Conservation (phyloP, 2,329 filamentous ascomycete species). For the Talaromyces piceae region DNA sequence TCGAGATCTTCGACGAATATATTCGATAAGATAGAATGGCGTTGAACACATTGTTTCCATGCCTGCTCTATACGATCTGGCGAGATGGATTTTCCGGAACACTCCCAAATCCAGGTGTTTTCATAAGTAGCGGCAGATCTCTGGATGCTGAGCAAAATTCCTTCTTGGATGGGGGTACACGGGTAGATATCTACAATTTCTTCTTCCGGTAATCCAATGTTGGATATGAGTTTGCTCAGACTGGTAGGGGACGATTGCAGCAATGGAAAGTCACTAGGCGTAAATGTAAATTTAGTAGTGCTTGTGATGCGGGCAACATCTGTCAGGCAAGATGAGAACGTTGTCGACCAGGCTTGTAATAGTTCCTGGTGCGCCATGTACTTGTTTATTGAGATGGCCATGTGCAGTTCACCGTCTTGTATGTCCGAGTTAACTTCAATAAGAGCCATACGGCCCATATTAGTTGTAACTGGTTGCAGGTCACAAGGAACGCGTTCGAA, state of each 20-base stretch:
- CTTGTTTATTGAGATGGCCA: neutral
- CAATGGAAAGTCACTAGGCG: neutral
- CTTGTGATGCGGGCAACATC: neutral
- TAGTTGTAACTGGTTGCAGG: neutral
- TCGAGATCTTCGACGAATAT: neutral
- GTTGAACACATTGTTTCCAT: neutral
- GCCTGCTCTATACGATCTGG: neutral
- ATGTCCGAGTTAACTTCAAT: neutral
- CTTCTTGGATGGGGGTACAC: slow-evolving; percentile 38
- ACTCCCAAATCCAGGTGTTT: neutral
- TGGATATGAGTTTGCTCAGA: neutral
- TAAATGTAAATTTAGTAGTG: neutral
- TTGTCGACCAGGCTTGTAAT: neutral
- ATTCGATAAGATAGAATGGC: neutral
- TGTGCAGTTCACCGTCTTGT: neutral
- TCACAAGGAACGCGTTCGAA: neutral
- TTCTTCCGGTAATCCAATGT: neutral
- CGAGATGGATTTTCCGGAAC: neutral
- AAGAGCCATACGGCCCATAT: neutral
- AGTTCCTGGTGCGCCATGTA: neutral
- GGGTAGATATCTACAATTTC: slow-evolving; percentile 26
- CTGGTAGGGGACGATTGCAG: neutral
- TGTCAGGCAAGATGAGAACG: neutral
- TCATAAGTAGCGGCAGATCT: neutral
- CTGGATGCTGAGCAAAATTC: slow-evolving; percentile 10